phyloP scores from a whole-genome alignment of 768 basidiomycete genomes.

The Rhodosporidiobolus odoratus region DNA sequence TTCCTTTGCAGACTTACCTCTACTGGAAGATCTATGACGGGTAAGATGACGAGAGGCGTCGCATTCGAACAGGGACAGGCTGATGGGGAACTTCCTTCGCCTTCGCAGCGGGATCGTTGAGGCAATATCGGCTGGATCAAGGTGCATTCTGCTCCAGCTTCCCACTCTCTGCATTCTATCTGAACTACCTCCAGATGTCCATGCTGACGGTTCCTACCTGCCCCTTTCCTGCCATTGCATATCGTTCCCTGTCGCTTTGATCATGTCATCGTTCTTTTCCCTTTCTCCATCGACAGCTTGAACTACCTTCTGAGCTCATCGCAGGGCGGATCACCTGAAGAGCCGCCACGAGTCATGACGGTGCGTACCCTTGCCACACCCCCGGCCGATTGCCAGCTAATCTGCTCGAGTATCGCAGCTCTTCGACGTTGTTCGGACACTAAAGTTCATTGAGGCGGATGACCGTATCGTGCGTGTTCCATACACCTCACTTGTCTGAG shows the following conservation, averaged over 20 bases:
- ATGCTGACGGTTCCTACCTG: too few species aligned
- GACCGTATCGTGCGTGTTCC: slow-evolving; percentile 37
- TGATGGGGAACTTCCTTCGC: not conserved
- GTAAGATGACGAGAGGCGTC: not conserved
- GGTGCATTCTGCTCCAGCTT: not conserved
- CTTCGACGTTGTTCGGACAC: slow-evolving; percentile 41
- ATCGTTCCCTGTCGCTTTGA: too few species aligned
- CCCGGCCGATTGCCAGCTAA: too few species aligned
- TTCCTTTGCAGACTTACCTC: slow-evolving; percentile 31
- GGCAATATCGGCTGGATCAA: slow-evolving; percentile 33
- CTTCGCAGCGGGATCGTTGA: slow-evolving; percentile 38
- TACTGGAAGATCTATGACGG: slow-evolving; percentile 44
- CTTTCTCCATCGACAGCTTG: slow-evolving; percentile 13
- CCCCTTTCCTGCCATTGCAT: too few species aligned
- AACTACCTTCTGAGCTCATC: slow-evolving; percentile 38
- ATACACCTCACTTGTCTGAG: not conserved
- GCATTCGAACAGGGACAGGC: not conserved
- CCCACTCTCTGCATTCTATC: not conserved
- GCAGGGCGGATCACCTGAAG: slow-evolving; percentile 31
- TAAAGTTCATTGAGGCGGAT: slow-evolving; percentile 40
- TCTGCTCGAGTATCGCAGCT: slow-evolving; percentile 15
- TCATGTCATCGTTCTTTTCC: not conserved
- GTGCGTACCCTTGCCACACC: too few species aligned
- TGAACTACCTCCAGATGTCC: too few species aligned
- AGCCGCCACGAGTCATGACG: slow-evolving; percentile 40